Evolutionary conservation across 139 green algal genomes (phyloP), one percentile per base, ranked within the genome.

Genomic region (Micractinium conductrix): DNA sequence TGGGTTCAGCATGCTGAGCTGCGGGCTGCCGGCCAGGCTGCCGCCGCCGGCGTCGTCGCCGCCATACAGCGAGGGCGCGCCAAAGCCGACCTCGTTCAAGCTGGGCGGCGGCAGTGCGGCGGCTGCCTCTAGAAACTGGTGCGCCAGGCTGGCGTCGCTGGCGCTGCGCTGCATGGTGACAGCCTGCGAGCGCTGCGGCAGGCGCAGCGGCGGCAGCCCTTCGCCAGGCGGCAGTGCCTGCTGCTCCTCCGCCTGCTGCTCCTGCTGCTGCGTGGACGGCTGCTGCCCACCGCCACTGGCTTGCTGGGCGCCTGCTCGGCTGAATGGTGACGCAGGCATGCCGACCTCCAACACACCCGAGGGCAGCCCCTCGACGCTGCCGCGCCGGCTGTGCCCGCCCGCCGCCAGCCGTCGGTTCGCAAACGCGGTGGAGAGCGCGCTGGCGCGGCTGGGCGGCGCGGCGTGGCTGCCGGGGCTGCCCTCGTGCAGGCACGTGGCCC

Each of bases 401-500:
- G 38, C 74, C 12, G 65, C 70, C 42, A 58, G 42, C 48, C 80
- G 80, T 14, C 76, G 37, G 17, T n/a, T 74, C 16, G 67, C 33
- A 4, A 74, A 42, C 40, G n/a, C 65, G 16, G 30, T 83, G 62
- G 14, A 42, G 26, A 71, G 38, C 4, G 55, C 12, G 80, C 30
- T 60, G 45, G 45, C 79, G 19, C 53, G 42, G 80, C 37, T 79
- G 37, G 80, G 80, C 14, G 78, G 70, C 72, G 55, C 53, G 0
- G 42, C 67, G 17, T 86, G 63, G n/a, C 26, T 62, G 65, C 86
- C 53, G 3, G 65, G 68, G 44, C 37, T 74, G 78, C 86, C 86
- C 35, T 94, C 91, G 44, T 91, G 85, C 73, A 96, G 88, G 28
- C 68, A 90, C 8, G 88, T 87, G 67, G 92, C 91, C 93, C 93